A percentile compares a stretch with the other conserved stretches of the same genome.
Conservation (phyloP, 1,139 yeast genomes). For the Pichia sp. region DNA sequence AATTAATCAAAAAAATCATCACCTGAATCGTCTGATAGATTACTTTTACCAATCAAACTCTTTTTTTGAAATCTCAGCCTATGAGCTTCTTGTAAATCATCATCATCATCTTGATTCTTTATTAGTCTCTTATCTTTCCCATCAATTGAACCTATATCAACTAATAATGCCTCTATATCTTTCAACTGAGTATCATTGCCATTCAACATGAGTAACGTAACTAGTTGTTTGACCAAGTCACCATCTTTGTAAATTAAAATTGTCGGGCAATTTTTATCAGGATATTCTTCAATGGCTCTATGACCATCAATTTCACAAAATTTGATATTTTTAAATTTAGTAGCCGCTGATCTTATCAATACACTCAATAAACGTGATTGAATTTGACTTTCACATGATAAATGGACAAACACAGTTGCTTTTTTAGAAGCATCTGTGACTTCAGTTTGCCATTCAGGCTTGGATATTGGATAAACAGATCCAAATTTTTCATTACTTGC, state of each 20-base stretch:
- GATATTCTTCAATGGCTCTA: conserved; percentile 88
- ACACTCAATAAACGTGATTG: conserved; percentile 69
- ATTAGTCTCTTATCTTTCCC: conserved; percentile 60
- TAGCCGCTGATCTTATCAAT: conserved; percentile 46
- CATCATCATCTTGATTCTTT: conserved; percentile 59
- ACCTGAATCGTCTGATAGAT: conserved; percentile 37
- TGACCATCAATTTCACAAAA: conserved; percentile 85
- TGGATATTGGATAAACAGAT: conserved; percentile 64
- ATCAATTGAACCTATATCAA: conserved; percentile 57
- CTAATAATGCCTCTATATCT: conserved; percentile 69
- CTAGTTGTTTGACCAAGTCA: conserved; percentile 68
- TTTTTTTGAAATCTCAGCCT: conserved; percentile 51
- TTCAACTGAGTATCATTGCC: conserved; percentile 66
- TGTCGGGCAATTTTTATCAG: conserved; percentile 87
- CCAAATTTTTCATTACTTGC: conserved; percentile 68
- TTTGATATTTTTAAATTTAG: conserved; percentile 70
- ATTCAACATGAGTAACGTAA: conserved; percentile 75
- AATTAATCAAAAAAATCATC: conserved; percentile 41
- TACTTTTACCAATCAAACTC: conserved; percentile 37
- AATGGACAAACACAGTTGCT: conserved; percentile 65
- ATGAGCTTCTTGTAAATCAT: conserved; percentile 42
- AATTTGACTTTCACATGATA: conserved; percentile 60
- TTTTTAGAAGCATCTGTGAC: conserved; percentile 72
- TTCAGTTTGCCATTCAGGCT: conserved; percentile 82
- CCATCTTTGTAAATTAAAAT: conserved; percentile 71